Evolutionary conservation across 371 early-diverging fungal species (phyloP).

Genomic region (Mortierella sp.): DNA sequence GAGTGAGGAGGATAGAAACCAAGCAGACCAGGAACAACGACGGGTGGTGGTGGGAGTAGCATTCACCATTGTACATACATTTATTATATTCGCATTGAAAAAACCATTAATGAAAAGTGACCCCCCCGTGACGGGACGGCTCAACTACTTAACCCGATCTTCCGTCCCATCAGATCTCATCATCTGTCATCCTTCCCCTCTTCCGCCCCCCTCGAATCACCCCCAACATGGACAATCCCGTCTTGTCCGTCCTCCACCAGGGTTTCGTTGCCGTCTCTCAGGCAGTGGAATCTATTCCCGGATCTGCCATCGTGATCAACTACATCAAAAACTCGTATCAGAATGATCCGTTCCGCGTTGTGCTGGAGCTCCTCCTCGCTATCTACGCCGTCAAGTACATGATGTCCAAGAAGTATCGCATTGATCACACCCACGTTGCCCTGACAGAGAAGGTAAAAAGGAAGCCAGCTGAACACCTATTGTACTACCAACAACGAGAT

Average conservation of each 20-base stretch:
- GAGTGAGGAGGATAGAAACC: slow-evolving; percentile 9
- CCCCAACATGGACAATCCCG: slow-evolving; percentile 44
- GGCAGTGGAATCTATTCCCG: slow-evolving; percentile 70
- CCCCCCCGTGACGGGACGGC: too few relatives aligned
- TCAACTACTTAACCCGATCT: background rate
- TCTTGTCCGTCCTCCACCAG: slow-evolving; percentile 39
- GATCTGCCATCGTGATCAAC: slow-evolving; percentile 76
- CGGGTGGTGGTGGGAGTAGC: slow-evolving; percentile 39
- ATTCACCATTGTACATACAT: too few relatives aligned
- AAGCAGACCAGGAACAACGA: slow-evolving; percentile 6
- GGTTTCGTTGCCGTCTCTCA: slow-evolving; percentile 27
- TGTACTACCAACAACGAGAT: too few relatives aligned
- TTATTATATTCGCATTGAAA: too few relatives aligned
- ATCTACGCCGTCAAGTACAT: slow-evolving; percentile 93
- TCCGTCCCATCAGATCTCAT: background rate
- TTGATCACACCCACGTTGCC: slow-evolving; percentile 82
- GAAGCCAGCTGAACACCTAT: too few relatives aligned
- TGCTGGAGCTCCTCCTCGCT: slow-evolving; percentile 88
- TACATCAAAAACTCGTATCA: slow-evolving; percentile 95
- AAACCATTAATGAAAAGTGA: too few relatives aligned
- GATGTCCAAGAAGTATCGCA: slow-evolving; percentile 85
- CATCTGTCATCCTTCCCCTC: background rate
- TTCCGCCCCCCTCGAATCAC: background rate
- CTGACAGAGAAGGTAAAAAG: slow-evolving; percentile 83
- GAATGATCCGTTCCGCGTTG: slow-evolving; percentile 94